A percentile compares a stretch with the other conserved stretches of the same genome.
Evolutionary conservation across 306 rosid genomes (phyloP).

Genomic region (Heteromeles arbutifolia): DNA sequence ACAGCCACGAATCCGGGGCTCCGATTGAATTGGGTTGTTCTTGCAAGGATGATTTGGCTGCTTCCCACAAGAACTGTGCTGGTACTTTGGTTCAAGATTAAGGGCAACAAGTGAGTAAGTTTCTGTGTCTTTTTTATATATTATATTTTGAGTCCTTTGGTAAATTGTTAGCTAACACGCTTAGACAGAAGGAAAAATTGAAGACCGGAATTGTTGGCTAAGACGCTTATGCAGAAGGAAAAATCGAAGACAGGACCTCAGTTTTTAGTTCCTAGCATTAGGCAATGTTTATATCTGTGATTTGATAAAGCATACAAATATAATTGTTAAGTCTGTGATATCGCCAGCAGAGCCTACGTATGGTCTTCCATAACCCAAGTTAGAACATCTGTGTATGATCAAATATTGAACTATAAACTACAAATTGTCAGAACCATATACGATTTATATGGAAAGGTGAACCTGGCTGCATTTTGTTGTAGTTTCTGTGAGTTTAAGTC

Average conservation of each 20-base stretch:
- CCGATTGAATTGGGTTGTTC: conserved; percentile 92
- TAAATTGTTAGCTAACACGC: neutral
- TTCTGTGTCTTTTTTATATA: neutral
- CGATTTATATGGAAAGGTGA: no score
- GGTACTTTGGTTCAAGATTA: conserved; percentile 94
- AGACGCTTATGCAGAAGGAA: neutral
- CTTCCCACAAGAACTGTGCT: conserved; percentile 88
- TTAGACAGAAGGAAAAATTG: neutral
- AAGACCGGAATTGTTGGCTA: neutral
- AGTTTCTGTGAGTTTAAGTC: neutral
- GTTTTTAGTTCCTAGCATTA: neutral
- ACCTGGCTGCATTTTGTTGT: neutral
- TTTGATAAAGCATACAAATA: neutral
- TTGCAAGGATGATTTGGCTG: conserved; percentile 83
- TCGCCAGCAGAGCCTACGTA: no score
- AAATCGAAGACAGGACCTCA: neutral
- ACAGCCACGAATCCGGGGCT: conserved; percentile 73
- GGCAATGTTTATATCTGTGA: neutral
- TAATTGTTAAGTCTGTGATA: no score
- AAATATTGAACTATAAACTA: no score
- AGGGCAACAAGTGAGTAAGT: conserved; percentile 75
- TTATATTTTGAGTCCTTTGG: neutral
- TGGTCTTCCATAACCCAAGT: no score
- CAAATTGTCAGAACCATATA: no score
- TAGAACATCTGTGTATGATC: no score